Base-by-base conservation (phyloP, 208 protist genomes). In the Crithidia acanthocephali region DNA sequence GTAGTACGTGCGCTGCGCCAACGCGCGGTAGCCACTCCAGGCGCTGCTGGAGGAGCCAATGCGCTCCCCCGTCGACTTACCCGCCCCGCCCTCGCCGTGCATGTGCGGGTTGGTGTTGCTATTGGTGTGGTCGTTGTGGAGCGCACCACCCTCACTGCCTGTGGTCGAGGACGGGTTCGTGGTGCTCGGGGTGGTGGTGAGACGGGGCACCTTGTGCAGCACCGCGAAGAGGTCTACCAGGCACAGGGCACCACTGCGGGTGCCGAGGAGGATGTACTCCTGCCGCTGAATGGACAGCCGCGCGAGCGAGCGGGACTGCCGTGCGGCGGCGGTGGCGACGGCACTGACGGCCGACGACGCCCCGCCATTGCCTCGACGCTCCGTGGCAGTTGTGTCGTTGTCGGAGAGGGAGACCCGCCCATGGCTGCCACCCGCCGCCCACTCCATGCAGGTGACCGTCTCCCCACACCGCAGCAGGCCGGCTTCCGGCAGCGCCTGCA, bases 361-460 rank as follows among this genome's bases (percentile, higher is more conserved):
- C 35, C 35, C 35, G 5, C 35, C 35, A 40, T 11, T 40, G 35
- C 35, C 35, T 13, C 11, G 35, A 40, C 35, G 35, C 35, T 11
- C 35, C 35, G 35, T 40, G 18, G 28, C 55, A 10, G 10, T 8
- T 22, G 57, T 5, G 8, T 47, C n/a, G 53, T 50, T 62, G 22
- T 60, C 58, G 55, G 51, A 32, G 30, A 81, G 47, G 32, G 75
- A 77, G 5, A 51, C 51, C 22, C 62, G 56, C 6, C 37, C 76
- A 48, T 33, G 68, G 68, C 33, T 77, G 73, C 74, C 79, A 5
- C 51, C 78, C n/a, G 81, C 74, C 18, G 70, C 62, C 88, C 88
- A 94, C 33, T 91, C 88, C 64, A 91, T 81, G 45, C 76, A 72
- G 11, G 85, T 82, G 18, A 91, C 72, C 15, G 88, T 91, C 59